Evolutionary conservation across 176 grass and related monocot genomes (phyloP), one percentile per base, ranked within the genome.

Genomic region (Chrysopogon serrulatus): DNA sequence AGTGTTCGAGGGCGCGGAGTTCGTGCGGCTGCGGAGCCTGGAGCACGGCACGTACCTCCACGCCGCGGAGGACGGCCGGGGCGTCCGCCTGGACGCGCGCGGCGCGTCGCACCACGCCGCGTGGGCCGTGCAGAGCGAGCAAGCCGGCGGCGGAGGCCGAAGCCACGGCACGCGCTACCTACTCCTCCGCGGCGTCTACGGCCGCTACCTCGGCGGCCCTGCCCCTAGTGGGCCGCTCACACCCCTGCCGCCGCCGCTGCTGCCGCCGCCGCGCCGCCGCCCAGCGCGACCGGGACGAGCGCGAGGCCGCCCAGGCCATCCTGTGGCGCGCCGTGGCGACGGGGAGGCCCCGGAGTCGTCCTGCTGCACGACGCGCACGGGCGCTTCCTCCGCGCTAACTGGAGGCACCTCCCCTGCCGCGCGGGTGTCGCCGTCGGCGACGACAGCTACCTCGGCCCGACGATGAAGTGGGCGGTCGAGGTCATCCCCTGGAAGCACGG

Each of bases 21-120:
- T 71, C 68, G 68, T 65, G 79, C 71, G 80, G 56, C 63, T 80
- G 44, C 79, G 40, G 37, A 71, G 68, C 68, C 12, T 45, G 68
- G 68, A 45, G 68, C 68, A 71, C 40, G 68, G 68, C 5, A 71
- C 5, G n/a, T 71, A 78, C 70, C 2, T 75, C 19, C 67, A 41
- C 37, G 36, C 67, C 37, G 65, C 65, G 17, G 64, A 67, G 64
- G 64, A 67, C 32, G 64, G 64, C 64, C 7, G 64, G 7, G 16
- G 64, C 64, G 64, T 23, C 64, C 18, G 1, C 64, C 64, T 67
- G 8, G 64, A 67, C 32, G 17, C 32, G 64, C 33, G 17, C 32
- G 17, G 17, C 33, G 32, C 64, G 32, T 19, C 64, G 15, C 64
- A 0, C 32, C 64, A 67, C 33, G 64, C 64, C 14, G 64, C 64